These are phyloP conservation scores for Phytopythium cucurbitacearum DNA, from an alignment of 352 stramenopile species.

Conservation along the genomic window DNA sequence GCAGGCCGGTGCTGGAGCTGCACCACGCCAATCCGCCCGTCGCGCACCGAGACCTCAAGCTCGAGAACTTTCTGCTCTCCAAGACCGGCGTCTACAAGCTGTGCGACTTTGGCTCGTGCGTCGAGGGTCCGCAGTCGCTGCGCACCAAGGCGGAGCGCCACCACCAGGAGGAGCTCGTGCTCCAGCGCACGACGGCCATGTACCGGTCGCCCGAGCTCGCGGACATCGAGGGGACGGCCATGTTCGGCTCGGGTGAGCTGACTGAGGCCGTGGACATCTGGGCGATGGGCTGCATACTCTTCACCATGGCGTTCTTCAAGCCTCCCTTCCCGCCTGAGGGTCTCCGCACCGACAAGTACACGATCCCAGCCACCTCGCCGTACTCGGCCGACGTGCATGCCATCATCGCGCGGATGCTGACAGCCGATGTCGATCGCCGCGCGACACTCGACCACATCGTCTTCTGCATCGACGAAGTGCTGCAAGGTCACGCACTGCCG, in stretches of 20 bases:
- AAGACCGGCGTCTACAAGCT: conserved; percentile 92
- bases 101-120: conserved; percentile 94
- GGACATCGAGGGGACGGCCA: conserved; percentile 88
- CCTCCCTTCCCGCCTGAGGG: conserved; percentile 95
- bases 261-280: conserved; percentile 92
- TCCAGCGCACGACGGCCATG: conserved; percentile 97
- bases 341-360: conserved; percentile 93
- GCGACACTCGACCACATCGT: conserved; percentile 92
- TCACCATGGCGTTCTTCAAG: conserved; percentile 94
- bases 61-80: conserved; percentile 95
- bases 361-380: conserved; percentile 86
- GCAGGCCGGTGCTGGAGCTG: conserved; percentile 54
- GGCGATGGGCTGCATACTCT: conserved; percentile 95
- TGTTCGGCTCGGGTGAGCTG: conserved; percentile 91
- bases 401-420: conserved; percentile 91
- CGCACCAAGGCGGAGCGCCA: conserved; percentile 81
- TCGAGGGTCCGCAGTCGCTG: conserved; percentile 71
- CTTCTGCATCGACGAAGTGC: conserved; percentile 77
- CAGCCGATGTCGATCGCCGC: conserved; percentile 84
- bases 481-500: conserved; percentile 37
- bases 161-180: conserved; percentile 91
- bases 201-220: conserved; percentile 97
- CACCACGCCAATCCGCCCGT: conserved; percentile 86
- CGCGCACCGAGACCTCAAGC: conserved; percentile 96
- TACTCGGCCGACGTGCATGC: conserved; percentile 88